A percentile compares a stretch with the other conserved stretches of the same genome.
Evolutionary conservation across 2,329 filamentous ascomycete genomes (phyloP).

Genomic region (Aspergillus pseudoterreus): DNA sequence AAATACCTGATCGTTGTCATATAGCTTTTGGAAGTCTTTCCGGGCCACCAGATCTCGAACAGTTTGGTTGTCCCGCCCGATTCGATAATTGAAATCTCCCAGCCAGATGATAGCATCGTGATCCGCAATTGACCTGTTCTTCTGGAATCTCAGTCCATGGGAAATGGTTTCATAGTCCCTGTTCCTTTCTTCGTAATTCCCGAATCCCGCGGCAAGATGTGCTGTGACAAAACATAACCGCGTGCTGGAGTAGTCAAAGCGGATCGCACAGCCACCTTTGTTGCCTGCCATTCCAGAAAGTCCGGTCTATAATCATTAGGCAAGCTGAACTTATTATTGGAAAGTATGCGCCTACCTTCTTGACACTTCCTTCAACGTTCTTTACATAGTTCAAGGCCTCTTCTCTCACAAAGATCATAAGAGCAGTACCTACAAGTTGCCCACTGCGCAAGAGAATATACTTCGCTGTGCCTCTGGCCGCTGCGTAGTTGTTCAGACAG

Average conservation of each 20-base stretch:
- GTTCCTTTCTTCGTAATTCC: constrained; percentile 95
- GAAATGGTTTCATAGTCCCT: constrained; percentile 88
- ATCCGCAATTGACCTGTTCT: constrained; percentile 85
- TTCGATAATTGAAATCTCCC: constrained; percentile 97
- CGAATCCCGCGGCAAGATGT: constrained; percentile 91
- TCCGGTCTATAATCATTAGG: constrained; percentile 53
- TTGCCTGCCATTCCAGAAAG: constrained; percentile 97
- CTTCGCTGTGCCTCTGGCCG: constrained; percentile 62
- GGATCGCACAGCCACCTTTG: constrained; percentile 94
- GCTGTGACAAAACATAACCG: constrained; percentile 94
- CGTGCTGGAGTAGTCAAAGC: constrained; percentile 90
- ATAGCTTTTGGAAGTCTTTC: constrained; percentile 71
- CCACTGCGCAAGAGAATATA: constrained; percentile 90
- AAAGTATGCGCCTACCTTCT: constrained; percentile 57
- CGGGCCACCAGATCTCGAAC: constrained; percentile 71
- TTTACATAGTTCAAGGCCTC: constrained; percentile 78
- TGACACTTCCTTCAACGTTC: constrained; percentile 93
- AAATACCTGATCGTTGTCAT: constrained; percentile 81
- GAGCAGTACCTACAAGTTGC: constrained; percentile 87
- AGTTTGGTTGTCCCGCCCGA: constrained; percentile 75
- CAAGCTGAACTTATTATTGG: constrained; percentile 1
- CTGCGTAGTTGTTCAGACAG: constrained; percentile 70
- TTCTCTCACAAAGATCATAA: constrained; percentile 85
- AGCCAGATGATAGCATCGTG: constrained; percentile 92
- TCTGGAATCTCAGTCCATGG: constrained; percentile 81